Base-by-base conservation (phyloP, 2,329 filamentous ascomycete species). In the Westerdykella aurantiaca region DNA sequence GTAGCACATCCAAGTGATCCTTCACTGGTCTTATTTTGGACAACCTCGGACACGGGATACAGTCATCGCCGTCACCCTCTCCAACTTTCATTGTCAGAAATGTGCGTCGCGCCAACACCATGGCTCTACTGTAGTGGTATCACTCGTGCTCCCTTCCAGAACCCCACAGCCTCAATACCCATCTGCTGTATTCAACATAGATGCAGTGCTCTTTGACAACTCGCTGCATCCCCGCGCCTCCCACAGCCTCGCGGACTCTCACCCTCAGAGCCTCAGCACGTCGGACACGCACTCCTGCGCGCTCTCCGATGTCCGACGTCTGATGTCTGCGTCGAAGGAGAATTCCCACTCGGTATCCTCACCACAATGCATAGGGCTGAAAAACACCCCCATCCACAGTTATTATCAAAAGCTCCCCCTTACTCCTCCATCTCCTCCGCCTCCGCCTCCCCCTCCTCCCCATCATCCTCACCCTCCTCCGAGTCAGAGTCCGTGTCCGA, bases 401-500 rank as follows among this genome's bases (percentile, higher is more conserved):
- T 31, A 14, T 35, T 4, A 35, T 33, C 31, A 35, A 18, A 18
- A 3, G 3, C 16, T 38, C n/a, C 13, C 14, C 39, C 40, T 40
- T 59, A 76, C 44, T 69, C 66, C 42, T 69, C 64, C 67, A 69
- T 69, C 47, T 60, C 64, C 56, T 69, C 66, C 62, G 63, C 68
- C 11, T 64, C 66, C 49, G 67, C 62, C 16, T 58, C 57, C 33
- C 47, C 58, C 7, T 49, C 58, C 3, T 67, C 75, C 18, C 72
- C 63, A 6, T 57, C 51, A 38, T 69, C 71, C 35, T 69, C 73
- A 34, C 68, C 77, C 47, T 72, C 74, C 35, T 73, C 77, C 22
- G 60, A 64, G 46, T 81, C 81, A 39, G 78, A 80, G 50, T 85
- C 84, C 52, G 82, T 85, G 49, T 79, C 75, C 51, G 75, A 71